Percentiles rank a stretch among this genome's conserved stretches.
Evolutionary conservation across 1,284 basidiomycete genomes (phyloP).

Genomic region (Termitomyces sp.): DNA sequence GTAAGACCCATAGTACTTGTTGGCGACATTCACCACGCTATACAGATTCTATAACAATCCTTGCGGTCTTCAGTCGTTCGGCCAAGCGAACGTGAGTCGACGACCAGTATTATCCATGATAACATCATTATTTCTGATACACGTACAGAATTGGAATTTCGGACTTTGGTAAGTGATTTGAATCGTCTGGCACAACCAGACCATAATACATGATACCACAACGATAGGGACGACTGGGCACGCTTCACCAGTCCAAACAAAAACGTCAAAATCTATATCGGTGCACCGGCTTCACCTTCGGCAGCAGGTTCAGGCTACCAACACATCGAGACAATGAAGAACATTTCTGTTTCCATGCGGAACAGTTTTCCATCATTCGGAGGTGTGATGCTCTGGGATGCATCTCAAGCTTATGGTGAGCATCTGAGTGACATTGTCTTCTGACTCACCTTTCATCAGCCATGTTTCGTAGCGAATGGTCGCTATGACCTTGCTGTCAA

Average conservation of each 20-base stretch:
- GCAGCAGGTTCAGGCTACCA: slow-evolving; percentile 60
- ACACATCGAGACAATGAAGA: slow-evolving; percentile 39
- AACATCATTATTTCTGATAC: background rate
- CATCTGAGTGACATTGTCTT: slow-evolving; percentile 1
- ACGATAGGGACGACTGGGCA: slow-evolving; percentile 55
- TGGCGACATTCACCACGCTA: background rate
- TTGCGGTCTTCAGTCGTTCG: slow-evolving; percentile 41
- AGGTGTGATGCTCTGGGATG: slow-evolving; percentile 72
- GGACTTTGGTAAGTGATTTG: slow-evolving; percentile 19
- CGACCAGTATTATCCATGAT: background rate
- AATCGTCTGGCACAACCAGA: background rate
- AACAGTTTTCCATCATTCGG: slow-evolving; percentile 66
- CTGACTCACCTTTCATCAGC: background rate
- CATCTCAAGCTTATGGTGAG: slow-evolving; percentile 61
- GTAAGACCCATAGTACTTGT: slow-evolving; percentile 2
- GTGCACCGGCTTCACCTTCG: slow-evolving; percentile 50
- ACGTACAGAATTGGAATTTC: slow-evolving; percentile 20
- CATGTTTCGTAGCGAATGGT: slow-evolving; percentile 40
- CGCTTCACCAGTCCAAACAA: slow-evolving; percentile 48
- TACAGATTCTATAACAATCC: slow-evolving; percentile 43
- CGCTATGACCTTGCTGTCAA: slow-evolving; percentile 61
- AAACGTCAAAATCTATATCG: slow-evolving; percentile 59
- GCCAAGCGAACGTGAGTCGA: slow-evolving; percentile 32
- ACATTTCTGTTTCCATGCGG: slow-evolving; percentile 49
- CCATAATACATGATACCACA: background rate